These are phyloP conservation scores for Crithidia thermophila DNA, from an alignment of 208 protist species.

Conservation along the genomic window DNA sequence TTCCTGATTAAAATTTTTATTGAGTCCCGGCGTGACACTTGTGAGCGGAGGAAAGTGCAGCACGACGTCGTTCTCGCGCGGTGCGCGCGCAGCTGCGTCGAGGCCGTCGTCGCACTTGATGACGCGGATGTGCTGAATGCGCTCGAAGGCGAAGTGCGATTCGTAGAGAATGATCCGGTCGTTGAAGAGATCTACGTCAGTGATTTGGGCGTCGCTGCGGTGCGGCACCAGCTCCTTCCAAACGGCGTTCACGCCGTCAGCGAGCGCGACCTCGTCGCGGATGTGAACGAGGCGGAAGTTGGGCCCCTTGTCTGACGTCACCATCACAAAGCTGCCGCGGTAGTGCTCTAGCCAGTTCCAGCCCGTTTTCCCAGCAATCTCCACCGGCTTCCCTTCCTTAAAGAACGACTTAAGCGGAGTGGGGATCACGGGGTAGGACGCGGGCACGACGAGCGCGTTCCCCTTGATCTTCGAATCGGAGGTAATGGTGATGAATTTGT, in stretches of 20 bases:
- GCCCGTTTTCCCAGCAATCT: slow-evolving; percentile 73
- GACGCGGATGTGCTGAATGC: slow-evolving; percentile 82
- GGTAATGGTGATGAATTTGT: slow-evolving; percentile 81
- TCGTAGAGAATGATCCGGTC: slow-evolving; percentile 80
- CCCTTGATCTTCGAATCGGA: slow-evolving; percentile 89
- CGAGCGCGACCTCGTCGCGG: slow-evolving; percentile 82
- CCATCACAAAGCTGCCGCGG: slow-evolving; percentile 86
- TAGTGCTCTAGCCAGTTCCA: slow-evolving; percentile 93
- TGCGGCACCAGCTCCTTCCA: slow-evolving; percentile 91
- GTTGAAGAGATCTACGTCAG: slow-evolving; percentile 89
- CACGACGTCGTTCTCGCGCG: slow-evolving; percentile 75
- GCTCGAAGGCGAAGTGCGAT: slow-evolving; percentile 85
- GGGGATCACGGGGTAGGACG: slow-evolving; percentile 85
- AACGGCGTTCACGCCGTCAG: slow-evolving; percentile 43
- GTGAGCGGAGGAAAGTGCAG: slow-evolving; percentile 86
- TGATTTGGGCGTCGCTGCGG: slow-evolving; percentile 81
- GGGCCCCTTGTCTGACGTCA: slow-evolving; percentile 79
- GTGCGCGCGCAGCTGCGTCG: slow-evolving; percentile 49
- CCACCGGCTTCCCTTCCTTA: slow-evolving; percentile 60
- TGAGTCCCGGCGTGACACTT: slow-evolving; percentile 82
- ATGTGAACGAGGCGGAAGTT: slow-evolving; percentile 86
- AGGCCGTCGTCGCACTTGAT: slow-evolving; percentile 81
- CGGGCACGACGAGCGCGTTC: slow-evolving; percentile 74
- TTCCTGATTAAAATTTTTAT: slow-evolving; percentile 91
- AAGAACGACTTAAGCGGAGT: slow-evolving; percentile 71